Conservation (phyloP, 75 land plant genomes). For the Sequoiadendron giganteum region DNA sequence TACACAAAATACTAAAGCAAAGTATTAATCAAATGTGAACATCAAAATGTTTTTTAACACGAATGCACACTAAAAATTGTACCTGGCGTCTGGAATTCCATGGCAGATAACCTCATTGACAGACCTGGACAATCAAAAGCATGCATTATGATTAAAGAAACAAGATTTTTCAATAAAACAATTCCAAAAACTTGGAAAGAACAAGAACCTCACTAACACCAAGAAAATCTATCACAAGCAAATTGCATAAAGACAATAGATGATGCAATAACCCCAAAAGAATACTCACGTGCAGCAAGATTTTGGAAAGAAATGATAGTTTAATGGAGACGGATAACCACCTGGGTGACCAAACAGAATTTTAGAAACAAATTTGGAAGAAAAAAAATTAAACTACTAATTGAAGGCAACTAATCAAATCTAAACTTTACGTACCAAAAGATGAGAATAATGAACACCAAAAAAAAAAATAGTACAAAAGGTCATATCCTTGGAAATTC, state of each 20-base stretch:
- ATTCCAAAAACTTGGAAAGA: background rate
- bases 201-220: background rate
- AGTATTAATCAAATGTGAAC: background rate
- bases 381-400: background rate
- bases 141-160: background rate
- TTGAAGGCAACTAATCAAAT: background rate
- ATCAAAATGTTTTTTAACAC: background rate
- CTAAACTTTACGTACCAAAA: background rate
- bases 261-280: background rate
- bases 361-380: background rate
- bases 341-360: conserved; percentile 42
- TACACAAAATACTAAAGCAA: background rate
- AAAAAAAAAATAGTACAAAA: background rate
- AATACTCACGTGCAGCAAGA: conserved; percentile 99
- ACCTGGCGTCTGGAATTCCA: conserved; percentile 99
- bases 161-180: background rate
- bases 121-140: conserved; percentile 50
- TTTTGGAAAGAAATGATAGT: conserved; percentile 97
- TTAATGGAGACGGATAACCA: conserved; percentile 96
- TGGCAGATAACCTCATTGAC: conserved; percentile 98
- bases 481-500: background rate
- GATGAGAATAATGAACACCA: background rate
- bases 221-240: background rate
- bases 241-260: background rate
- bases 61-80: background rate